Conservation (phyloP, 495 filamentous ascomycete species). For the Trichoderma orchidacearum region DNA sequence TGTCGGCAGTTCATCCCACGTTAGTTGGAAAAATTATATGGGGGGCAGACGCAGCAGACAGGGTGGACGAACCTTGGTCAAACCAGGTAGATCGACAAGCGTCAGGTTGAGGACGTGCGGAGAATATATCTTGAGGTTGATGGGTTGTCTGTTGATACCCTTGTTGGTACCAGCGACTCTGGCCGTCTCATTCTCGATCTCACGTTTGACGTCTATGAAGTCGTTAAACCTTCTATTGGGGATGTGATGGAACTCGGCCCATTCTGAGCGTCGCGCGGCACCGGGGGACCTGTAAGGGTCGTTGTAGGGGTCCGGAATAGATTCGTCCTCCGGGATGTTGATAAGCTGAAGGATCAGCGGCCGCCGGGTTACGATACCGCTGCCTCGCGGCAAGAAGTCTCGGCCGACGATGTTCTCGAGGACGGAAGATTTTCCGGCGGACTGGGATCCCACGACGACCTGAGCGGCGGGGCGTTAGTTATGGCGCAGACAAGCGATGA, state of each 20-base stretch:
- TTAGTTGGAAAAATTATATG: background rate
- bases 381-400: conserved; percentile 92
- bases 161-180: conserved; percentile 96
- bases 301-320: conserved; percentile 45
- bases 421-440: conserved; percentile 97
- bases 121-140: conserved; percentile 98
- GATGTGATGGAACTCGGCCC: conserved; percentile 95
- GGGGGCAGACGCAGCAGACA: background rate
- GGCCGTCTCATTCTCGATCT: conserved; percentile 94
- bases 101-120: conserved; percentile 95
- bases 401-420: conserved; percentile 97
- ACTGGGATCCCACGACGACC: conserved; percentile 98
- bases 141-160: conserved; percentile 93
- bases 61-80: conserved; percentile 65
- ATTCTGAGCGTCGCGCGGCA: conserved; percentile 48
- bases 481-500: background rate
- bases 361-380: conserved; percentile 88
- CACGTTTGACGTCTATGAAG: conserved; percentile 82
- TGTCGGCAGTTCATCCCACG: conserved; percentile 13
- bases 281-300: conserved; percentile 34
- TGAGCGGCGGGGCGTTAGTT: conserved; percentile 20
- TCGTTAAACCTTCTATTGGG: conserved; percentile 83
- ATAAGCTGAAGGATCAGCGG: conserved; percentile 96
- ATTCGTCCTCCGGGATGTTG: conserved; percentile 79
- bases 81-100: conserved; percentile 85